Evolutionary conservation across 345 rosid species (phyloP).

Genomic region (Barbarea vulgaris): DNA sequence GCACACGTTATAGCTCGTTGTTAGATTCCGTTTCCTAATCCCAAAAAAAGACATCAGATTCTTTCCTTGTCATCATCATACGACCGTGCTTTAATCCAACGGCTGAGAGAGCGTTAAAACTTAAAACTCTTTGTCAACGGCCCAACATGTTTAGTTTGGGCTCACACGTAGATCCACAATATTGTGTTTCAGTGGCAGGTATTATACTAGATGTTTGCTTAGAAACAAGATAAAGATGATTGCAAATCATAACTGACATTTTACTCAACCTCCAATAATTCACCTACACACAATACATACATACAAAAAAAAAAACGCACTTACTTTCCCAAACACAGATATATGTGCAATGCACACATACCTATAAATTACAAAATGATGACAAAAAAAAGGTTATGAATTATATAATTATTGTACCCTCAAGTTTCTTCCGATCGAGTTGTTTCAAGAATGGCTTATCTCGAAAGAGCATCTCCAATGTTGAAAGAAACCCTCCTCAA

Average conservation of each 20-base stretch:
- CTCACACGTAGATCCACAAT: neutral
- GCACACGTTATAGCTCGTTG: neutral
- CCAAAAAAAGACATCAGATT: slow-evolving; percentile 13
- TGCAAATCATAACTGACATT: slow-evolving; percentile 21
- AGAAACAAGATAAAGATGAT: slow-evolving; percentile 21
- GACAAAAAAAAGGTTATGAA: neutral
- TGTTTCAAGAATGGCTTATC: slow-evolving; percentile 37
- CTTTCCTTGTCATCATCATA: neutral
- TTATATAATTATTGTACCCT: neutral
- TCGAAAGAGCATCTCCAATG: slow-evolving; percentile 37
- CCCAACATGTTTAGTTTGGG: slow-evolving; percentile 1
- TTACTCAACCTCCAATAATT: slow-evolving; percentile 34
- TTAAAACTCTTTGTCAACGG: neutral
- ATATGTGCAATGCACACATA: neutral
- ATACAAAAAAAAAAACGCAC: neutral
- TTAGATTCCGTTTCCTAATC: neutral
- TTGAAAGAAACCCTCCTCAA: slow-evolving; percentile 43
- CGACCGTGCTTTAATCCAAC: slow-evolving; percentile 11
- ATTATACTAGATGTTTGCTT: slow-evolving; percentile 32
- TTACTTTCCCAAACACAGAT: neutral
- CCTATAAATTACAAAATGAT: neutral
- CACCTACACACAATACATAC: neutral
- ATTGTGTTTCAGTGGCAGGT: neutral
- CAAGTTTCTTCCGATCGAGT: slow-evolving; percentile 22
- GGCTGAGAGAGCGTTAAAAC: neutral